phyloP scores from a whole-genome alignment of 2,329 filamentous ascomycete species.

The Didymella pinodella region DNA sequence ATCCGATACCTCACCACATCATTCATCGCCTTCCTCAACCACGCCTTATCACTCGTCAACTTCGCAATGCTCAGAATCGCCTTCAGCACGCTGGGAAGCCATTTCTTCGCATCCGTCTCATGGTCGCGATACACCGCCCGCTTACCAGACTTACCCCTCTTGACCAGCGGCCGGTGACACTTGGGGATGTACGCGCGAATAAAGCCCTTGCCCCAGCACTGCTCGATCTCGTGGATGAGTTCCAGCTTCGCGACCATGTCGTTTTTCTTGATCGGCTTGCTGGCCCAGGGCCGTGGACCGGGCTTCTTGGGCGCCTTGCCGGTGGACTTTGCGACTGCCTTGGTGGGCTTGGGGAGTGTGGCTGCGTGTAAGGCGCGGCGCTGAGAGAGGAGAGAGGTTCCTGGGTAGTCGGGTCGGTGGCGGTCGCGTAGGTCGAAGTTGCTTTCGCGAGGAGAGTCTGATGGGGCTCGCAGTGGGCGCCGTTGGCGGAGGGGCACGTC shows the following conservation, averaged over 20 bases:
- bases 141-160: conserved; percentile 28
- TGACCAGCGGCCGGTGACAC: conserved; percentile 39
- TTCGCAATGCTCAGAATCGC: conserved; percentile 36
- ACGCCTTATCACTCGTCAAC: conserved; percentile 32
- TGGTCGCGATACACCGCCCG: conserved; percentile 30
- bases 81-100: conserved; percentile 41
- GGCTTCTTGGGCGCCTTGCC: conserved; percentile 28
- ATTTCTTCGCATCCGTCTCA: conserved; percentile 41
- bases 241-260: conserved; percentile 36
- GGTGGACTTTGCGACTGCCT: conserved; percentile 6
- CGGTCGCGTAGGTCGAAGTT: neutral
- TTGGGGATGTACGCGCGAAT: conserved; percentile 42
- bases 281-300: conserved; percentile 23
- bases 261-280: conserved; percentile 38
- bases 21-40: conserved; percentile 37
- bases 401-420: neutral
- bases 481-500: conserved; percentile 16
- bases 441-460: neutral
- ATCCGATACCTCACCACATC: conserved; percentile 43
- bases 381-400: neutral
- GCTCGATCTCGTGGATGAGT: conserved; percentile 38
- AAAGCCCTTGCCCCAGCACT: conserved; percentile 40
- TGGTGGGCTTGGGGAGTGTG: conserved; percentile 10
- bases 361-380: conserved; percentile 2
- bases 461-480: conserved; percentile 2